Evolutionary conservation across 2,329 filamentous ascomycete genomes (phyloP), one percentile per base, ranked within the genome.

Genomic region (Aspergillaceae sp.): DNA sequence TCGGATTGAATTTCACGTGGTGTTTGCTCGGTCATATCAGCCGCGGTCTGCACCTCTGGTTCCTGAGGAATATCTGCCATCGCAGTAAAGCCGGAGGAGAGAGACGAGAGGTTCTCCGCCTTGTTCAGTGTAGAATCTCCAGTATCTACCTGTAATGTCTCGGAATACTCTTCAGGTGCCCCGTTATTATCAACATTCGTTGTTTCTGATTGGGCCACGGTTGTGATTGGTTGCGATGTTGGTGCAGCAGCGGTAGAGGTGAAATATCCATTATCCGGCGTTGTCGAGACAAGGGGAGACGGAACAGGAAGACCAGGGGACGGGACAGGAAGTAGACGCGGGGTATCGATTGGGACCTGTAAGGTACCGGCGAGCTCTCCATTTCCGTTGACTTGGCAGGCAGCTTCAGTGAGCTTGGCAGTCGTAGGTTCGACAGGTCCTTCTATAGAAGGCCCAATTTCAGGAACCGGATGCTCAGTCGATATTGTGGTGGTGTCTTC

Each of bases 291-390:
- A 27, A 71, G 51, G 9, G 69, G 66, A 27, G 68, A 71, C 5
- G 69, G 63, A 37, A 65, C 53, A 7, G 68, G 64, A 33, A 70
- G 58, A 5, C 63, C 65, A 7, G 67, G 62, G 26, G 69, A 71
- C 34, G 63, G 57, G 33, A 69, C 52, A 10, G 67, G 69, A 29
- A 59, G 55, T 19, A 71, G 56, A 9, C 62, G 62, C 7, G 68
- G 68, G 8, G 68, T 68, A 27, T 64, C 58, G 26, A 56, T 63
- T 28, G 58, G 60, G 30, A 57, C 46, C 36, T 57, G 51, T 9
- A 46, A 41, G 9, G 34, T n/a, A 32, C 48, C 32, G 5, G 8
- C 26, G 27, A 5, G 3, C 8, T 26, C 7, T 11, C 3, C 40
- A 4, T 30, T 41, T 29, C n/a, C 40, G 9, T 41, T 10, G 28